Conservation (phyloP, 2,329 filamentous ascomycete species). For the Colletotrichum echinochloae region DNA sequence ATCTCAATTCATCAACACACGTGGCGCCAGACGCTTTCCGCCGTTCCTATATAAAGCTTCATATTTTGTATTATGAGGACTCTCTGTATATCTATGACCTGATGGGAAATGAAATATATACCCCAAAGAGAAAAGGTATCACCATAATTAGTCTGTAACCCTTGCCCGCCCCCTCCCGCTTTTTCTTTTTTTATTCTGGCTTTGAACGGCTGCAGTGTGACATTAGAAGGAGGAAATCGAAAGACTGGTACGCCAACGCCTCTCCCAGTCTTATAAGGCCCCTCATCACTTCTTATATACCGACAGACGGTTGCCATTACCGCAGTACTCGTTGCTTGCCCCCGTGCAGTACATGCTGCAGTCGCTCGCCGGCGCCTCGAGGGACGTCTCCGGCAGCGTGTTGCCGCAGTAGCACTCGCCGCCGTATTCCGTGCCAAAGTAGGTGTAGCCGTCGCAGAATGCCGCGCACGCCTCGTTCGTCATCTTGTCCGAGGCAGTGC, state of each 20-base stretch:
- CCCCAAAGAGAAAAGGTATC: not conserved
- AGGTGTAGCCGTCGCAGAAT: constrained; percentile 48
- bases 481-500: constrained; percentile 47
- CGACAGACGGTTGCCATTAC: constrained; percentile 53
- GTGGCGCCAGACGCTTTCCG: too few relatives aligned
- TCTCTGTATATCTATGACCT: not conserved
- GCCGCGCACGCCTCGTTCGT: constrained; percentile 49
- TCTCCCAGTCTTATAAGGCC: not conserved
- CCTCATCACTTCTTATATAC: constrained; percentile 48
- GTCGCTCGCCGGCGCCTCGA: constrained; percentile 47
- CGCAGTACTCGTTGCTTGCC: constrained; percentile 53
- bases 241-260: not conserved
- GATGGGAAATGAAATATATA: not conserved
- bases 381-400: constrained; percentile 46
- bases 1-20: not conserved
- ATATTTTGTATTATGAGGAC: not conserved
- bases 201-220: not conserved
- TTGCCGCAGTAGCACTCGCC: constrained; percentile 54
- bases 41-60: too few relatives aligned
- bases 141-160: not conserved
- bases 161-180: not conserved
- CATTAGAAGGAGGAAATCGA: not conserved
- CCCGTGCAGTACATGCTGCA: constrained; percentile 58
- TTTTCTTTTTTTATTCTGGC: not conserved
- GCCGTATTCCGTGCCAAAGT: constrained; percentile 55